Evolutionary conservation across 176 grass and related monocot species (phyloP).

Genomic region (Rhynchospora breviuscula): DNA sequence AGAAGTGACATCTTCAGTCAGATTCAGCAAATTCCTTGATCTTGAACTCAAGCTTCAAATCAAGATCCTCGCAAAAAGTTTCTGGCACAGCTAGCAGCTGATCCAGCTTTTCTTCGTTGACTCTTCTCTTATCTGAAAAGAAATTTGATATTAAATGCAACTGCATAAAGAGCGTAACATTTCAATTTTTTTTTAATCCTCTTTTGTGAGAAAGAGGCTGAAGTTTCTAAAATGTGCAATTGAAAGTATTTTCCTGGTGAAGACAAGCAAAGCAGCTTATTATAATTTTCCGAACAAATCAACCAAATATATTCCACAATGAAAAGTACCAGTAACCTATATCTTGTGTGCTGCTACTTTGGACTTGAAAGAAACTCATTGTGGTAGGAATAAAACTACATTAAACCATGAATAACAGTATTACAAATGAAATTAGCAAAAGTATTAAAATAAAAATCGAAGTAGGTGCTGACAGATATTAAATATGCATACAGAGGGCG

Average conservation of each 20-base stretch:
- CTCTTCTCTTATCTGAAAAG: constrained; percentile 6
- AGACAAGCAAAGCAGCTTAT: background rate
- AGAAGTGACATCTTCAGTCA: background rate
- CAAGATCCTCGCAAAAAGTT: background rate
- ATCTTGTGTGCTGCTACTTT: background rate
- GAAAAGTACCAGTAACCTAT: background rate
- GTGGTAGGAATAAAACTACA: background rate
- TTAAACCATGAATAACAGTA: background rate
- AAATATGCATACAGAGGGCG: background rate
- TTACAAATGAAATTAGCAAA: background rate
- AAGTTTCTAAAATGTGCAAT: background rate
- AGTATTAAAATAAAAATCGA: background rate
- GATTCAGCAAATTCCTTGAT: constrained; percentile 4
- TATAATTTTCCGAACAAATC: background rate
- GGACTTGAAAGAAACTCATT: background rate
- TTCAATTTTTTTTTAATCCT: background rate
- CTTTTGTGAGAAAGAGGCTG: background rate
- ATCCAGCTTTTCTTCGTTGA: background rate
- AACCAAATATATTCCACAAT: background rate
- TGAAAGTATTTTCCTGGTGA: background rate
- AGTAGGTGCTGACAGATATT: background rate
- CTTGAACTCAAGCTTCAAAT: background rate
- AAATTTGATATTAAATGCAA: background rate
- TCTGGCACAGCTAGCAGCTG: background rate
- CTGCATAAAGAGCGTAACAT: background rate